Conservation (phyloP, 148 eudicot genomes). For the Diospyros kaki region DNA sequence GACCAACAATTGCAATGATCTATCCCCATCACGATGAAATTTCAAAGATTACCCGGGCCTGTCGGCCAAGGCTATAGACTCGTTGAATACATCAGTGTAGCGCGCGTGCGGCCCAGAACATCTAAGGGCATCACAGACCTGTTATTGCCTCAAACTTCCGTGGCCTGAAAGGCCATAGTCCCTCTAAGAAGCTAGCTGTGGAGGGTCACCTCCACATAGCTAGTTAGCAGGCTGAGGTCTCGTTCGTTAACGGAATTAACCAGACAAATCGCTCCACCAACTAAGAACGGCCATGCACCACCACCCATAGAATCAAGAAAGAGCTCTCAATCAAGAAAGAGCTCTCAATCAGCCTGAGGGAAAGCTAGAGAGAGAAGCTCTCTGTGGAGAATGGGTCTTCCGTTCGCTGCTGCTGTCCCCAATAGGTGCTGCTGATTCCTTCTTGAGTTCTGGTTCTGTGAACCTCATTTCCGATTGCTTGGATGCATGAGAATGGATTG, state of each 20-base stretch:
- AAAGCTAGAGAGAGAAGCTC: too few species aligned
- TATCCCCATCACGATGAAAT: conserved; percentile 61
- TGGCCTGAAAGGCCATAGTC: conserved; percentile 17
- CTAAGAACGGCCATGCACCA: neutral
- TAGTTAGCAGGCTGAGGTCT: conserved; percentile 51
- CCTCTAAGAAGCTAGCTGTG: conserved; percentile 28
- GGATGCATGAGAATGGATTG: too few species aligned
- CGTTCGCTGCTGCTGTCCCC: too few species aligned
- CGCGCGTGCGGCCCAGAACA: conserved; percentile 1
- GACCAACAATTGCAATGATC: conserved; percentile 62
- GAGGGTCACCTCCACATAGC: conserved; percentile 38
- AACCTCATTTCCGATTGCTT: too few species aligned
- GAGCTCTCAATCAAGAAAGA: too few species aligned
- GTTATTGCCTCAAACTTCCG: conserved; percentile 4
- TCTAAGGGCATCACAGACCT: conserved; percentile 10
- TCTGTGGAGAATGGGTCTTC: too few species aligned
- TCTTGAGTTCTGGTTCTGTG: too few species aligned
- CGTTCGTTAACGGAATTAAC: conserved; percentile 39
- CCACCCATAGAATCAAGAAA: neutral
- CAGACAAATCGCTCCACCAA: conserved; percentile 27
- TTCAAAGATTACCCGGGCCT: conserved; percentile 55
- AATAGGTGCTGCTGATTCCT: too few species aligned
- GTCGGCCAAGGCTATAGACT: conserved; percentile 18
- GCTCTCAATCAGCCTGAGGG: too few species aligned
- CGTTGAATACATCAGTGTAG: conserved; percentile 7